Evolutionary conservation across 176 grass and related monocot genomes (phyloP).

Genomic region (Paspalum vaginatum): DNA sequence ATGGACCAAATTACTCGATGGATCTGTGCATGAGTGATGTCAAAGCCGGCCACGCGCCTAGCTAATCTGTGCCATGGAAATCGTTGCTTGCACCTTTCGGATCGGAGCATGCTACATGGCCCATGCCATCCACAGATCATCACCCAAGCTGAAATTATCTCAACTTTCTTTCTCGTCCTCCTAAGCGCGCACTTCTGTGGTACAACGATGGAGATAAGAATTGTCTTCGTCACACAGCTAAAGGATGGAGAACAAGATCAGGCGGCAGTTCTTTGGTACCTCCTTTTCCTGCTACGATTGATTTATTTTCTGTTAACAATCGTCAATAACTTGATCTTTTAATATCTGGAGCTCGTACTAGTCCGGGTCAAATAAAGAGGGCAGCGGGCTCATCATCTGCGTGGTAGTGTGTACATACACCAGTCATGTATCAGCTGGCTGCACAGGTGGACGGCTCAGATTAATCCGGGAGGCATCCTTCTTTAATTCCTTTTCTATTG

Average conservation of each 20-base stretch:
- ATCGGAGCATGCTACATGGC: neutral
- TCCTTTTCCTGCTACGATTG: no score
- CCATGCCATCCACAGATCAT: constrained; percentile 14
- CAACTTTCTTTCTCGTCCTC: constrained; percentile 1
- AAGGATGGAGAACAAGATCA: neutral
- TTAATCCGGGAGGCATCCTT: neutral
- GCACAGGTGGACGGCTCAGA: constrained; percentile 22
- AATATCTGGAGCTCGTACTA: no score
- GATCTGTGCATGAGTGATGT: neutral
- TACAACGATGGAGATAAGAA: constrained; percentile 38
- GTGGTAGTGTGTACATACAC: no score
- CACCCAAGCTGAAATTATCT: constrained; percentile 20
- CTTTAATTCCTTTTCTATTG: neutral
- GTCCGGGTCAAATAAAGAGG: no score
- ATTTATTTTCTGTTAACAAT: neutral
- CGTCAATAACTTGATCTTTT: no score
- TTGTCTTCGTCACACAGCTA: constrained; percentile 20
- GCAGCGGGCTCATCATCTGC: no score
- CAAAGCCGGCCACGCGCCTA: neutral
- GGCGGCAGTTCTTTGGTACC: neutral
- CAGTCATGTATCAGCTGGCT: neutral
- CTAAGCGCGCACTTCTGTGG: constrained; percentile 22
- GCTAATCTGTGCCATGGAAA: neutral
- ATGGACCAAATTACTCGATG: neutral
- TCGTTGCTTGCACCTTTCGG: neutral